A percentile compares a stretch with the other conserved stretches of the same genome.
These are phyloP conservation scores for Neurospora discreta DNA, from an alignment of 495 filamentous ascomycete species.

Conservation along the genomic window DNA sequence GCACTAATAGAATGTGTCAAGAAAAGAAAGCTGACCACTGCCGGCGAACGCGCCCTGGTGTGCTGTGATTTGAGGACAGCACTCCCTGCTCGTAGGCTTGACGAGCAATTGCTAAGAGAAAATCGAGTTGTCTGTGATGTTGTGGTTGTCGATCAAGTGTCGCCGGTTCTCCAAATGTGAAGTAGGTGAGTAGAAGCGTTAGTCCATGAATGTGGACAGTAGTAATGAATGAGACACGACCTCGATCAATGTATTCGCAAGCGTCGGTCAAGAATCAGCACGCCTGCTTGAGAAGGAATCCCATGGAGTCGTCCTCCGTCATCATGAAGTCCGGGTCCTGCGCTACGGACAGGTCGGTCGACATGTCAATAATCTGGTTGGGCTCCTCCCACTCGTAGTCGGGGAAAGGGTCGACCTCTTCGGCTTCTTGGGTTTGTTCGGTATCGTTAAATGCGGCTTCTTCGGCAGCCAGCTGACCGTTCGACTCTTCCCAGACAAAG, in stretches of 20 bases:
- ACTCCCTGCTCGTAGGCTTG: too few relatives aligned
- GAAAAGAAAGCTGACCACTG: neutral
- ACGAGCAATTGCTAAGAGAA: too few relatives aligned
- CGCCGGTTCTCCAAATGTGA: too few relatives aligned
- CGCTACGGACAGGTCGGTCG: neutral
- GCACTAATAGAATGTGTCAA: neutral
- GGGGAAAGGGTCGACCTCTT: neutral
- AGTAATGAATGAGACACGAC: too few relatives aligned
- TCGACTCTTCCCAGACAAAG: neutral
- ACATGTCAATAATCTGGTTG: neutral
- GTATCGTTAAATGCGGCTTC: neutral
- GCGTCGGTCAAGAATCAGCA: neutral
- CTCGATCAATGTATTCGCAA: too few relatives aligned
- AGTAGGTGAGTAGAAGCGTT: too few relatives aligned
- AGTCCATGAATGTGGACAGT: too few relatives aligned
- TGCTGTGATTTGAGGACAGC: too few relatives aligned
- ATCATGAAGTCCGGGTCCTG: neutral
- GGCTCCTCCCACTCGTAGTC: neutral
- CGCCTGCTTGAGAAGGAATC: neutral
- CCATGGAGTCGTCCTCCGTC: neutral
- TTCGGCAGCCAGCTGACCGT: neutral
- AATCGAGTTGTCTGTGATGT: too few relatives aligned
- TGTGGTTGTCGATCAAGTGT: too few relatives aligned
- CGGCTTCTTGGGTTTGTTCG: neutral
- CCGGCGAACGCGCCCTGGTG: too few relatives aligned